Evolutionary conservation across 192 early-diverging fungal genomes (phyloP), one percentile per base, ranked within the genome.

Genomic region (Chytriomyces sp.): DNA sequence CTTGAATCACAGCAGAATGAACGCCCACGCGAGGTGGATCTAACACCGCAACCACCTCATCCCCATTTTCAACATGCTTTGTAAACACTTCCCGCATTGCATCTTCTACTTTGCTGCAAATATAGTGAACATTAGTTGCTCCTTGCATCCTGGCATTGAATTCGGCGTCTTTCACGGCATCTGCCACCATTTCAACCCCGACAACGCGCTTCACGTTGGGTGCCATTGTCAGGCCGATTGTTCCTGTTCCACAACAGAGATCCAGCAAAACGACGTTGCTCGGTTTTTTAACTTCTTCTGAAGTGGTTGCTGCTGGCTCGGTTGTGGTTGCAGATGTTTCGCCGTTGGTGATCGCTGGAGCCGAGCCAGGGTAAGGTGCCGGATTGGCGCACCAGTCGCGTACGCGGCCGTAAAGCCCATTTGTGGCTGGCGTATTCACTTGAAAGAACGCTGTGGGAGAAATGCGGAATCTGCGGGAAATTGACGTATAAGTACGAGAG

Each of bases 171-270:
- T 85, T 83, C 53, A 94, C 82, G n/a, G 93, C 92, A 44, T 86
- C 79, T 35, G 77, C 75, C 16, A 88, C 85, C 60, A 93, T 88
- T 53, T 94, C 93, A 45, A 94, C 84, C 18, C 92, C 93, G 81
- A 94, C 79, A 13, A 94, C 91, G 45, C 82, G 79, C 46, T 92
- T 88, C n/a, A 92, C 86, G 3, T 79, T 77, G 59, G 82, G 78
- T 5, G 92, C 90, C 89, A 94, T 88, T 9, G 88, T 87, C 53
- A 94, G 85, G 26, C 93, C 93, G 71, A 94, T 94, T 11, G 93
- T 94, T 35, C 93, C 93, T 18, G 92, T 94, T 11, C 93, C 93
- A 84, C 93, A 94, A 79, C 93, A 94, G 24, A 94, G 77, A 80
- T 94, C 92, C 26, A 94, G 80, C 11, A 91, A 74, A 20, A 90